Conservation (phyloP, 2,329 filamentous ascomycete genomes). For the Cordyceps farinosa region DNA sequence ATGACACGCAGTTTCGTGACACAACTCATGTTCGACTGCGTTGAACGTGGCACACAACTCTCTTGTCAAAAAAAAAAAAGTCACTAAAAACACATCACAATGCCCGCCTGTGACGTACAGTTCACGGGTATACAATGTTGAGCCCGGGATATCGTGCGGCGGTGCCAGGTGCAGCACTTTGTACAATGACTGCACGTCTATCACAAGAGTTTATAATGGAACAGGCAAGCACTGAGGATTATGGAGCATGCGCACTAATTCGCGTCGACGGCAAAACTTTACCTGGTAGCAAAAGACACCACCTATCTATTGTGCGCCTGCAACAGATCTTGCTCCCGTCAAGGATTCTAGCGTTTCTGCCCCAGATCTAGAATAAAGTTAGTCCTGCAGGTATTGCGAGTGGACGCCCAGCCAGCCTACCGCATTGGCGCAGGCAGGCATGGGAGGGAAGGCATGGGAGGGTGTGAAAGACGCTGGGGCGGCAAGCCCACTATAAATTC, state of each 20-base stretch:
- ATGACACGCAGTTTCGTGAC: neutral
- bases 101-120: no score
- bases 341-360: slow-evolving; percentile 16
- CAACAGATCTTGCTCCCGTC: neutral
- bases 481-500: neutral
- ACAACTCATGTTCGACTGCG: neutral
- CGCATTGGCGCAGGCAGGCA: neutral
- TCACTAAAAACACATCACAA: neutral
- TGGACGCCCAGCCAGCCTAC: neutral
- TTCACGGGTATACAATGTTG: neutral
- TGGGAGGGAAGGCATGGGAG: neutral
- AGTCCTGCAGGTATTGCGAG: slow-evolving; percentile 9
- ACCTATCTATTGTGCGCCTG: neutral
- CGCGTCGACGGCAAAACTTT: neutral
- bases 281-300: neutral
- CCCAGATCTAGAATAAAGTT: slow-evolving; percentile 16
- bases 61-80: neutral
- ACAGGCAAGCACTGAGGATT: neutral
- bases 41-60: neutral
- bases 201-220: neutral
- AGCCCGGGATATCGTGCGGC: neutral
- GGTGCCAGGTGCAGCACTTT: neutral
- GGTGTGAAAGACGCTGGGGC: neutral
- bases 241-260: neutral
- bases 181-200: neutral